Evolutionary conservation across 495 filamentous ascomycete species (phyloP).

Genomic region (Durotheca rogersii): DNA sequence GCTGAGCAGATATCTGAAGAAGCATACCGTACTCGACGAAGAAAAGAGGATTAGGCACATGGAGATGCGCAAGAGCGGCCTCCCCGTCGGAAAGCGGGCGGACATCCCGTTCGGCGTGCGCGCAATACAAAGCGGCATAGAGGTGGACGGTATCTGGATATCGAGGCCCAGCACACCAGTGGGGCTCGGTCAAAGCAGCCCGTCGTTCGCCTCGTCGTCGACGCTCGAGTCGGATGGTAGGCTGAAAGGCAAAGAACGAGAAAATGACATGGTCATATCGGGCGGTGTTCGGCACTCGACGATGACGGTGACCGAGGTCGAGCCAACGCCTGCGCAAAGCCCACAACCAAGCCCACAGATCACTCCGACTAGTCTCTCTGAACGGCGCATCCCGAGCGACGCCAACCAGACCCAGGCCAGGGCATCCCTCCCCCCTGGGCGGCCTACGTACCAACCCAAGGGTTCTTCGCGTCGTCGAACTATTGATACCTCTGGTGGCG

Average conservation of each 20-base stretch:
- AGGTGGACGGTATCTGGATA: constrained; percentile 88
- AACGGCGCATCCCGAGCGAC: constrained; percentile 21
- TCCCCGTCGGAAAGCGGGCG: constrained; percentile 46
- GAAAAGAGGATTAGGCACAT: constrained; percentile 59
- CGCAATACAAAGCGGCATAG: constrained; percentile 81
- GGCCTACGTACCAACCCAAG: constrained; percentile 25
- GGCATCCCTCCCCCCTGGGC: constrained; percentile 9
- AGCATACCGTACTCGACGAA: constrained; percentile 64
- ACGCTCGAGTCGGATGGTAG: constrained; percentile 32
- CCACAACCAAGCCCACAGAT: constrained; percentile 31
- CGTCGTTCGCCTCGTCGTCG: constrained; percentile 38
- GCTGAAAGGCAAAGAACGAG: constrained; percentile 27
- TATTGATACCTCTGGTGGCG: constrained; percentile 6
- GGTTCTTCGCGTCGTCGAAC: constrained; percentile 17
- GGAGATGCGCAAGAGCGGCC: constrained; percentile 54
- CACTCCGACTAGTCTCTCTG: constrained; percentile 27
- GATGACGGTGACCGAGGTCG: constrained; percentile 19
- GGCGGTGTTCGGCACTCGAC: constrained; percentile 5
- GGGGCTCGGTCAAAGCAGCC: constrained; percentile 22
- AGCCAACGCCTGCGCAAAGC: constrained; percentile 31
- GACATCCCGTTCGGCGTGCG: constrained; percentile 87
- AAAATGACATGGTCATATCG: constrained; percentile 18
- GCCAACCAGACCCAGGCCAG: constrained; percentile 12
- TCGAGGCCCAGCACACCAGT: constrained; percentile 63
- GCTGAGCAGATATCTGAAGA: constrained; percentile 63